Percentiles rank a stretch among this genome's conserved stretches.
phyloP scores from a whole-genome alignment of 1,284 basidiomycete species.

The Heterobasidion annosum region DNA sequence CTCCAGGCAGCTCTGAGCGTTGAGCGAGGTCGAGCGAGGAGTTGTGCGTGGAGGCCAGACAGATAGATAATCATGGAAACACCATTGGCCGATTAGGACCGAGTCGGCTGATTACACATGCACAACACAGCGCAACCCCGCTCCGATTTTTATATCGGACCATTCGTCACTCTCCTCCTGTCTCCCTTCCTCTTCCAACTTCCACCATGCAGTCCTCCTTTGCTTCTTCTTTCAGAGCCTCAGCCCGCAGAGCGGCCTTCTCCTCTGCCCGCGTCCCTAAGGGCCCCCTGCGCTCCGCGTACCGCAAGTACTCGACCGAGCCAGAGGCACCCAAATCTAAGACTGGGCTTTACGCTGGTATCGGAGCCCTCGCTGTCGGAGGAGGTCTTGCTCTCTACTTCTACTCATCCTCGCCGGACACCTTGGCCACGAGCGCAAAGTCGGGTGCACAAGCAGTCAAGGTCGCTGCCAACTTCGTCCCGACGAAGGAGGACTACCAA shows the following conservation, averaged over 20 bases:
- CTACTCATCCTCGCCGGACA: slow-evolving; percentile 32
- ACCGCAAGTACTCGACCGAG: slow-evolving; percentile 52
- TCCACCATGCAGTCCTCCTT: slow-evolving; percentile 33
- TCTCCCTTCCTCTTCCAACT: neutral
- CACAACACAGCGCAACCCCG: neutral
- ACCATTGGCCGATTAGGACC: slow-evolving; percentile 1
- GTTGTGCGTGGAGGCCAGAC: neutral
- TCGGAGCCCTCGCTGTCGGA: slow-evolving; percentile 42
- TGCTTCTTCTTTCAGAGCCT: slow-evolving; percentile 32
- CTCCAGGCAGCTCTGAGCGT: neutral
- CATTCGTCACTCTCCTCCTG: neutral
- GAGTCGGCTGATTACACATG: slow-evolving; percentile 1
- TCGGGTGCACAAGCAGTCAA: slow-evolving; percentile 54
- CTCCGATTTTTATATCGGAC: neutral
- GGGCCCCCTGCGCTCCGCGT: slow-evolving; percentile 22
- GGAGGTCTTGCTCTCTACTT: slow-evolving; percentile 42
- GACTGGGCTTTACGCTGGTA: slow-evolving; percentile 42
- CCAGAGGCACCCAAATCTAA: slow-evolving; percentile 36
- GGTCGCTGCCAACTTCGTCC: slow-evolving; percentile 53
- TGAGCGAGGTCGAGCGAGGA: neutral
- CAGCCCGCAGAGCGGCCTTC: slow-evolving; percentile 33
- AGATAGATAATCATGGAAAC: neutral
- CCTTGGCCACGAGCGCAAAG: slow-evolving; percentile 42
- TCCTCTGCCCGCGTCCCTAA: slow-evolving; percentile 22
- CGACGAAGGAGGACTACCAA: slow-evolving; percentile 77